Conservation (phyloP, 2,329 filamentous ascomycete species). For the Fusarium vanettenii region DNA sequence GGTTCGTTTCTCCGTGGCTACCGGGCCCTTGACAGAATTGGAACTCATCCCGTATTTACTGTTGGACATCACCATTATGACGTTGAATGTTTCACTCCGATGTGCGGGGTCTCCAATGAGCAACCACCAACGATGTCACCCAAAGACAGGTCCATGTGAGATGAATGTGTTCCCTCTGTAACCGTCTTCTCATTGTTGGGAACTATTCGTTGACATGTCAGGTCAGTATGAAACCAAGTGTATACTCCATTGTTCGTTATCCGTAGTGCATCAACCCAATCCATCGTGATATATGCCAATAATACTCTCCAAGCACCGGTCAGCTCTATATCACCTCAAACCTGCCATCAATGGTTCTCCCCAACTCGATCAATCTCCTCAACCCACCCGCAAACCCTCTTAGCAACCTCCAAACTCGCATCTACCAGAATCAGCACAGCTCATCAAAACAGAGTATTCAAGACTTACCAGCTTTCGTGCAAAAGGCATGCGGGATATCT, state of each 20-base stretch:
- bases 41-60: not conserved
- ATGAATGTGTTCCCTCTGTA: not conserved
- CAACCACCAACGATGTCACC: not conserved
- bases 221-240: not conserved
- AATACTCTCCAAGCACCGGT: not conserved
- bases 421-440: conserved; percentile 16
- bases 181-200: not conserved
- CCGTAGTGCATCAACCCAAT: not conserved
- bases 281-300: not conserved
- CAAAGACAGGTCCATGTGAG: not conserved
- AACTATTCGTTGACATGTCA: no score
- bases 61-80: not conserved
- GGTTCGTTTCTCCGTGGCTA: not conserved
- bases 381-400: conserved; percentile 26
- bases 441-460: not conserved
- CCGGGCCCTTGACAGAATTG: not conserved
- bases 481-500: conserved; percentile 71
- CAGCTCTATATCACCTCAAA: not conserved
- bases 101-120: conserved; percentile 1
- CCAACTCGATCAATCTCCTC: conserved; percentile 24
- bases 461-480: conserved; percentile 53
- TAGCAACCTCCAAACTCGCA: conserved; percentile 33
- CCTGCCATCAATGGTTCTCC: not conserved
- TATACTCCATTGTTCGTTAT: not conserved
- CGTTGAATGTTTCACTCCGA: conserved; percentile 1